Percentiles rank a stretch among this genome's conserved stretches.
phyloP scores from a whole-genome alignment of 1,284 basidiomycete species.

The Sporisorium graminicola region DNA sequence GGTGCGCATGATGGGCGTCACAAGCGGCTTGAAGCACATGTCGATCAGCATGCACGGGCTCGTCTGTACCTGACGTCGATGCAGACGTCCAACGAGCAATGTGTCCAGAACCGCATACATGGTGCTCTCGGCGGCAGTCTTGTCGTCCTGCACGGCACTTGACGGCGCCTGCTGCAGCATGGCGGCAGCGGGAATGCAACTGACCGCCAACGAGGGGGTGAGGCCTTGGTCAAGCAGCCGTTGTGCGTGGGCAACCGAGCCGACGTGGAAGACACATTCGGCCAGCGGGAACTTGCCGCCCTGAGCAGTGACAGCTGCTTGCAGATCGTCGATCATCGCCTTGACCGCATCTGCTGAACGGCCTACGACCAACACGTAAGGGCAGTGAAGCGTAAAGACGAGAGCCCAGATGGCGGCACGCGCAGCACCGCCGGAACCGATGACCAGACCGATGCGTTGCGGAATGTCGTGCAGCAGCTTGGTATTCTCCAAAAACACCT shows the following conservation, averaged over 20 bases:
- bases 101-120: conserved; percentile 11
- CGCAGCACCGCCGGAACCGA: conserved; percentile 14
- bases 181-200: conserved; percentile 17
- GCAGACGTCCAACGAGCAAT: conserved; percentile 11
- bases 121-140: neutral
- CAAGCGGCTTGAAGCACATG: conserved; percentile 19
- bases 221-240: conserved; percentile 11
- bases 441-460: conserved; percentile 15
- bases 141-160: neutral
- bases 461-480: neutral
- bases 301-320: conserved; percentile 4
- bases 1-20: conserved; percentile 10
- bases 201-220: conserved; percentile 17
- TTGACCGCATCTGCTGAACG: conserved; percentile 6
- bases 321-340: conserved; percentile 7
- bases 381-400: conserved; percentile 11
- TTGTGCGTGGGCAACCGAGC: conserved; percentile 9
- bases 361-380: conserved; percentile 9
- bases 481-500: conserved; percentile 12
- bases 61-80: conserved; percentile 9
- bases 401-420: conserved; percentile 14
- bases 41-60: conserved; percentile 16
- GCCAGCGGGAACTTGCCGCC: conserved; percentile 8
- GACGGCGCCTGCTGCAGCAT: neutral
- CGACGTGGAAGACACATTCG: conserved; percentile 12